phyloP scores from a whole-genome alignment of 2,329 filamentous ascomycete species.

The Fusarium albosuccineum region DNA sequence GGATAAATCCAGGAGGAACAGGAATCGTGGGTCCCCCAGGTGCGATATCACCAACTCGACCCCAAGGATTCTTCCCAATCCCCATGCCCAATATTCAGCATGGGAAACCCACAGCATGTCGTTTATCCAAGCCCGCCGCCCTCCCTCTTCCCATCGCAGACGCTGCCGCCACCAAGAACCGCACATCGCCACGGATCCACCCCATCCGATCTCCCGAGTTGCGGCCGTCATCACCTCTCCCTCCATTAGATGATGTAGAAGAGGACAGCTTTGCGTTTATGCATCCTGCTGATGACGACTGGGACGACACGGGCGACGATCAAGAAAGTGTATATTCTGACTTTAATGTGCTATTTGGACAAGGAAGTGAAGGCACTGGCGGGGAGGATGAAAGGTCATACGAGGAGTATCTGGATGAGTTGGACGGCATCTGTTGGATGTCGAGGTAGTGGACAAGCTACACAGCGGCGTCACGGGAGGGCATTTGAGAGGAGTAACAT shows the following conservation, averaged over 20 bases:
- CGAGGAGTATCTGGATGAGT: conserved; percentile 68
- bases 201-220: conserved; percentile 54
- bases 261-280: conserved; percentile 66
- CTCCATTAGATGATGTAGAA: conserved; percentile 50
- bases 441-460: conserved; percentile 39
- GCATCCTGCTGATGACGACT: conserved; percentile 59
- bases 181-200: conserved; percentile 49
- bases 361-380: conserved; percentile 38
- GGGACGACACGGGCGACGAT: conserved; percentile 58
- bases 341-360: conserved; percentile 65
- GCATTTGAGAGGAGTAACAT: conserved; percentile 12
- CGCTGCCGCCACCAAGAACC: conserved; percentile 42
- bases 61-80: conserved; percentile 7
- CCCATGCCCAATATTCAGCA: conserved; percentile 27
- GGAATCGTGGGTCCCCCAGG: conserved; percentile 24
- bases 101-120: conserved; percentile 41
- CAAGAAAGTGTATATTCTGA: conserved; percentile 67
- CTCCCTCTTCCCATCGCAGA: conserved; percentile 47
- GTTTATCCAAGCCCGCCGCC: conserved; percentile 47
- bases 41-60: conserved; percentile 14
- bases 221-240: conserved; percentile 32
- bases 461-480: conserved; percentile 7
- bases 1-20: conserved; percentile 20
- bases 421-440: conserved; percentile 67
- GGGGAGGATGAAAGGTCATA: conserved; percentile 59